These are phyloP conservation scores for Pythium dissotocum DNA, from an alignment of 352 stramenopile genomes.

Conservation along the genomic window DNA sequence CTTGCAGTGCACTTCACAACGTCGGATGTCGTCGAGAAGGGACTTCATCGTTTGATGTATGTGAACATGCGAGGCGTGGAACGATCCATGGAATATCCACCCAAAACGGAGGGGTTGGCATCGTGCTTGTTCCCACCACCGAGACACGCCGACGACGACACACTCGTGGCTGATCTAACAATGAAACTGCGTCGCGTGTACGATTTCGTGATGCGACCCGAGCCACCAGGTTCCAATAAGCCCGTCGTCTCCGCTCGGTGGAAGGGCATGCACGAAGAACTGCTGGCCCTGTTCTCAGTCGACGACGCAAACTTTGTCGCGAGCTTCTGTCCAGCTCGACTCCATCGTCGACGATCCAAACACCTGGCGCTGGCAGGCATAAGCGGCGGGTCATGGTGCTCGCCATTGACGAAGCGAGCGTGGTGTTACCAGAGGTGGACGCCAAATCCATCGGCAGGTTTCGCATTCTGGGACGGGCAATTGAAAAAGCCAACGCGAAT, in stretches of 20 bases:
- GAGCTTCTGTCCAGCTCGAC: background rate
- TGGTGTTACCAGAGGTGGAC: background rate
- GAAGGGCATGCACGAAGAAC: background rate
- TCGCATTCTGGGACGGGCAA: background rate
- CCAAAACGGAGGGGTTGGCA: background rate
- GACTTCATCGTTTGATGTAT: background rate
- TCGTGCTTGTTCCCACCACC: background rate
- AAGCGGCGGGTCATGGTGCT: constrained; percentile 6
- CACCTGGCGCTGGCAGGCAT: no score
- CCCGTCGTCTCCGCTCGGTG: no score
- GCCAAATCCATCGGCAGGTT: constrained; percentile 3
- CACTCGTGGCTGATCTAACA: background rate
- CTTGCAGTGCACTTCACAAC: background rate
- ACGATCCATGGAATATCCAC: background rate
- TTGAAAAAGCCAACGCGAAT: constrained; percentile 6
- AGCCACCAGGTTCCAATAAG: background rate
- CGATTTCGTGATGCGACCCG: background rate
- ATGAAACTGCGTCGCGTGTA: background rate
- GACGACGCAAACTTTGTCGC: background rate
- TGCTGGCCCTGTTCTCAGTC: background rate
- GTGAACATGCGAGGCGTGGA: background rate
- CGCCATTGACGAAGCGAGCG: constrained; percentile 4
- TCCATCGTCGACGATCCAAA: background rate
- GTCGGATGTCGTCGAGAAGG: background rate
- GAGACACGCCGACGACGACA: background rate